A percentile compares a stretch with the other conserved stretches of the same genome.
These are phyloP conservation scores for Nicotiana paniculata DNA, from an alignment of 257 asterid genomes.

Conservation along the genomic window DNA sequence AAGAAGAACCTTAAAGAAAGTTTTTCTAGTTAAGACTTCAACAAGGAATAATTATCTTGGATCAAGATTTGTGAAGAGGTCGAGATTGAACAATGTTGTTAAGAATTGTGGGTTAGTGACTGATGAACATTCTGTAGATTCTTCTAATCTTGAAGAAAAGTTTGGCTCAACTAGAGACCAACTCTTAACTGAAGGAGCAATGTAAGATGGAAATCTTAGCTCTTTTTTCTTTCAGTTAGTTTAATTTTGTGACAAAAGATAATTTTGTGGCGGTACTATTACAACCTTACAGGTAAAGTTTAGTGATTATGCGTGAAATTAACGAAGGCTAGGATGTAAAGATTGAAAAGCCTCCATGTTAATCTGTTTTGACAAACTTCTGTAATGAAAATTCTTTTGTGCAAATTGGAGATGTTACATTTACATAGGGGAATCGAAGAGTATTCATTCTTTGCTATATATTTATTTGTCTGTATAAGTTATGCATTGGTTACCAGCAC, in stretches of 20 bases:
- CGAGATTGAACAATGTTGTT: constrained; percentile 17
- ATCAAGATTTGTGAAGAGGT: constrained; percentile 9
- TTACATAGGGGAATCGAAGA: background rate
- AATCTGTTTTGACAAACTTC: background rate
- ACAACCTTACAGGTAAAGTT: background rate
- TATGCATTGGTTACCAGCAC: background rate
- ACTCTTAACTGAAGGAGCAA: constrained; percentile 20
- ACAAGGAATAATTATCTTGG: constrained; percentile 7
- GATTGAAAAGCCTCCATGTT: too few relatives aligned
- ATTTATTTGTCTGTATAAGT: background rate
- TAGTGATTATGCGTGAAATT: too few relatives aligned
- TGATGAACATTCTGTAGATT: constrained; percentile 17
- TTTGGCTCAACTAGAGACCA: constrained; percentile 17
- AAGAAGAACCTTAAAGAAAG: constrained; percentile 4
- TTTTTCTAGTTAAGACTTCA: background rate
- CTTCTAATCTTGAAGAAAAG: constrained; percentile 16
- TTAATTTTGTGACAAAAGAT: background rate
- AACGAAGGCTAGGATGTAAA: too few relatives aligned
- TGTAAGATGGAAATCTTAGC: constrained; percentile 23
- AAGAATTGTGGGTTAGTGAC: constrained; percentile 17
- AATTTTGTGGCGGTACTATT: background rate
- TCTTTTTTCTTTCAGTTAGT: background rate
- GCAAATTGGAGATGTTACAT: background rate
- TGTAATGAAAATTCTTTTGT: background rate
- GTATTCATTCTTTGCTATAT: background rate